Evolutionary conservation across 768 basidiomycete species (phyloP).

Genomic region (Tulasnella sp.): DNA sequence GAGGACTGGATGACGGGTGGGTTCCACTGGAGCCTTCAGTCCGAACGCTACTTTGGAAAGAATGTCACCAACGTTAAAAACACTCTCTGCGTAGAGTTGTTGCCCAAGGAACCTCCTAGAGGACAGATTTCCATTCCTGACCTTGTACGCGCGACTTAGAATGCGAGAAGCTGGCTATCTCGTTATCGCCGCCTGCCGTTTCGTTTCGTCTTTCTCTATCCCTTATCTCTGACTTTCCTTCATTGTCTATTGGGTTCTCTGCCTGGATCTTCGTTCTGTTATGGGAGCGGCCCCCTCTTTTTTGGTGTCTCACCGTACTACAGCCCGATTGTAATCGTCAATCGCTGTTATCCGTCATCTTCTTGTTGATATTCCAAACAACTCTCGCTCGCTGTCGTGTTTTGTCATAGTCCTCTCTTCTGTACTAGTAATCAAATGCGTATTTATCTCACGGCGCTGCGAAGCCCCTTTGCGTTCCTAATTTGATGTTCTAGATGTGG

Average conservation of each 20-base stretch:
- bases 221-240: background rate
- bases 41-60: constrained; percentile 17
- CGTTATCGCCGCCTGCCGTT: background rate
- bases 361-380: too few species aligned
- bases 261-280: background rate
- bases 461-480: too few species aligned
- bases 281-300: background rate
- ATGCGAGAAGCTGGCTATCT: background rate
- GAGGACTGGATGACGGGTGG: constrained; percentile 16
- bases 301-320: background rate
- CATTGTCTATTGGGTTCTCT: background rate
- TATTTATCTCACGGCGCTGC: too few species aligned
- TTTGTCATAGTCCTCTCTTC: too few species aligned
- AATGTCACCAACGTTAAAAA: constrained; percentile 13
- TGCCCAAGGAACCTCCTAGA: constrained; percentile 9
- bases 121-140: constrained; percentile 15
- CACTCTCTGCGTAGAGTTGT: constrained; percentile 5
- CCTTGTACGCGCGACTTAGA: constrained; percentile 1
- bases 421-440: too few species aligned
- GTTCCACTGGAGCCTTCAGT: constrained; percentile 18
- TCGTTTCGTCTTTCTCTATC: background rate
- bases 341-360: too few species aligned
- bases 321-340: too few species aligned
- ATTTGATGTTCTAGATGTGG: too few species aligned
- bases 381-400: too few species aligned